Conservation (phyloP, 176 grass and related monocot species). For the bread wheat (Triticum aestivum) region IWGSC_CS_RefSeq_v2.1 NC_057806.1:233618501-233619000, state of each 20-base stretch:
- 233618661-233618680: constrained; percentile 81
- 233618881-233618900: constrained; percentile 75
- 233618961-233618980: constrained; percentile 96
- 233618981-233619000: constrained; percentile 77
- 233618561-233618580: constrained; percentile 31
- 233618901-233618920: constrained; percentile 84
- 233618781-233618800: constrained; percentile 79
- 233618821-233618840: constrained; percentile 77
- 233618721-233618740: constrained; percentile 81
- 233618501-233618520: constrained; percentile 41
- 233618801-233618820: constrained; percentile 90
- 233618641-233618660: constrained; percentile 74
- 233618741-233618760: constrained; percentile 94
- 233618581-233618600: constrained; percentile 48
- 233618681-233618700: constrained; percentile 45
- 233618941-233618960: constrained; percentile 71
- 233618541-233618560: constrained; percentile 36
- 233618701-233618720: constrained; percentile 75
- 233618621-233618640: constrained; percentile 68
- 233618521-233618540: constrained; percentile 30
- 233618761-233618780: constrained; percentile 96
- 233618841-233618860: constrained; percentile 75
- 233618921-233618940: constrained; percentile 76
- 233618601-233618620: constrained; percentile 85
- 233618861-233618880: constrained; percentile 66